phyloP scores from a whole-genome alignment of 2,329 filamentous ascomycete genomes.

The Calonectria fujianensis region DNA sequence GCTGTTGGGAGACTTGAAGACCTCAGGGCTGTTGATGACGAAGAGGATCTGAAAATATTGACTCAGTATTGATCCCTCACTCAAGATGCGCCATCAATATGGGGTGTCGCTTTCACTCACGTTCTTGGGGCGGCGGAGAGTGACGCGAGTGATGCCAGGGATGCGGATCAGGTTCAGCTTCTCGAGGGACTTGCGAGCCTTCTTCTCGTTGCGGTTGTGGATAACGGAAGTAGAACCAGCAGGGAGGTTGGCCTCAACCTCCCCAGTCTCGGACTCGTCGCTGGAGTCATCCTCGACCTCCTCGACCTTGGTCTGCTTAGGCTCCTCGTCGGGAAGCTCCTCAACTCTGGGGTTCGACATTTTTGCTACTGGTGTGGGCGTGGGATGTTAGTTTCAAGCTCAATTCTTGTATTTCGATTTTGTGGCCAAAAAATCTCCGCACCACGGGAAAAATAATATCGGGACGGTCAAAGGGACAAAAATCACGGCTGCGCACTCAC shows the following conservation, averaged over 20 bases:
- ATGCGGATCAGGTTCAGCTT: conserved; percentile 98
- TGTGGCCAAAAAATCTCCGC: conserved; percentile 46
- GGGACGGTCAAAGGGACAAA: conserved; percentile 35
- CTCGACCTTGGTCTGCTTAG: conserved; percentile 86
- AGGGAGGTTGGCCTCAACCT: conserved; percentile 86
- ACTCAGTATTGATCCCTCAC: conserved; percentile 50
- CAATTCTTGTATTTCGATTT: conserved; percentile 47
- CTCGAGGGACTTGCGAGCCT: conserved; percentile 99
- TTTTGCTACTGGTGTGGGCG: conserved; percentile 67
- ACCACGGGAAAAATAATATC: conserved; percentile 43
- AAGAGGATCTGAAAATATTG: conserved; percentile 86
- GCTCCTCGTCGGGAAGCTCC: conserved; percentile 94
- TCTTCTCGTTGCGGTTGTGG: conserved; percentile 99
- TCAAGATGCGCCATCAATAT: conserved; percentile 30
- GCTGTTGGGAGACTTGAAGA: conserved; percentile 99
- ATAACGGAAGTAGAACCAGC: conserved; percentile 92
- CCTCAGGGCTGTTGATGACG: conserved; percentile 99
- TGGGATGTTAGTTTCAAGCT: conserved; percentile 53
- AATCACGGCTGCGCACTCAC: conserved; percentile 58
- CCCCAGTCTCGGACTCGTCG: conserved; percentile 87
- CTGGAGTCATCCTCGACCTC: conserved; percentile 81
- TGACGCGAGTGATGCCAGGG: conserved; percentile 97
- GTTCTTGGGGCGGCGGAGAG: conserved; percentile 98
- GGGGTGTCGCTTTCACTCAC: conserved; percentile 77
- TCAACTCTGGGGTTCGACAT: conserved; percentile 99